Evolutionary conservation across 164 flowering plant genomes (phyloP).

Genomic region (Tetrastigma voinierianum): DNA sequence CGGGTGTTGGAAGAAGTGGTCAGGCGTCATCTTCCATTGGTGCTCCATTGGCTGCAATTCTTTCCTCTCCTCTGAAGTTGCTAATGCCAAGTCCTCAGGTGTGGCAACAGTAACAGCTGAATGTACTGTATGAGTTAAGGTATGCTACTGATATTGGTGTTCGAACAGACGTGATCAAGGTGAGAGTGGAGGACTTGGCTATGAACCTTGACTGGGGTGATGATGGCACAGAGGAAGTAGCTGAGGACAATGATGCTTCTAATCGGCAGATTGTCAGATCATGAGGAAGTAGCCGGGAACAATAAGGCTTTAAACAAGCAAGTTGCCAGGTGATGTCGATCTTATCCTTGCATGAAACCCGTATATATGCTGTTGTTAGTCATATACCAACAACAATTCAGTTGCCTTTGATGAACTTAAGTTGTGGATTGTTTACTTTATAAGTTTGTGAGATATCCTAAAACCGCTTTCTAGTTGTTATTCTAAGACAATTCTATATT

Average conservation of each 20-base stretch:
- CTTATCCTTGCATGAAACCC: constrained; percentile 5
- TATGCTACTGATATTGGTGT: constrained; percentile 94
- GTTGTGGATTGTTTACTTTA: background rate
- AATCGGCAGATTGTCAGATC: constrained; percentile 15
- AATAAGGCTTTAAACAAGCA: background rate
- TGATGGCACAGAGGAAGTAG: constrained; percentile 6
- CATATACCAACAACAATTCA: background rate
- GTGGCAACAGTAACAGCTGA: constrained; percentile 78
- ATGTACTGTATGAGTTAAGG: constrained; percentile 88
- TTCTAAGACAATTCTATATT: no score
- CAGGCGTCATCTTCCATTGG: constrained; percentile 86
- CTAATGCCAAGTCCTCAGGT: constrained; percentile 79
- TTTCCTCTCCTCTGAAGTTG: constrained; percentile 82
- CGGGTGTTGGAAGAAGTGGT: constrained; percentile 83
- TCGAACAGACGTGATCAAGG: constrained; percentile 82
- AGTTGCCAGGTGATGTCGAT: constrained; percentile 12
- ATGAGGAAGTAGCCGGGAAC: constrained; percentile 1
- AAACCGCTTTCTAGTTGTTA: constrained; percentile 2
- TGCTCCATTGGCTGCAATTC: constrained; percentile 86
- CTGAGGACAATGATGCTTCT: constrained; percentile 20
- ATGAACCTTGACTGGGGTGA: constrained; percentile 60
- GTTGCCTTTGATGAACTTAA: background rate
- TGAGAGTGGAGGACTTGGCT: constrained; percentile 87
- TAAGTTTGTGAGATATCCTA: constrained; percentile 1
- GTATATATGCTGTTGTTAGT: constrained; percentile 1